A percentile compares a stretch with the other conserved stretches of the same genome.
These are phyloP conservation scores for Lachancea nothofagi DNA, from an alignment of 805 yeast genomes.

Conservation along the genomic window DNA sequence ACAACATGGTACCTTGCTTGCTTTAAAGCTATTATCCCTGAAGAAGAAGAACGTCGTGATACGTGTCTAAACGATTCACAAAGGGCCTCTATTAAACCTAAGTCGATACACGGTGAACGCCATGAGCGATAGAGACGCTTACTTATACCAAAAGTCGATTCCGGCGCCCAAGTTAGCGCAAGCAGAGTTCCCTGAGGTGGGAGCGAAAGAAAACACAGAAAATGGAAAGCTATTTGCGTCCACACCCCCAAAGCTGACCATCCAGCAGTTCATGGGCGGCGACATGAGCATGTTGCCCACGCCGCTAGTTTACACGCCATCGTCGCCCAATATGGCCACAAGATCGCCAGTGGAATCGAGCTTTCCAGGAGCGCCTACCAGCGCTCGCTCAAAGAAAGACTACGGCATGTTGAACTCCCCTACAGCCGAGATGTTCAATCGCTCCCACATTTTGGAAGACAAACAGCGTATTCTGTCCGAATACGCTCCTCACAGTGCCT, in stretches of 20 bases:
- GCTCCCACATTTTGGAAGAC: conserved; percentile 6
- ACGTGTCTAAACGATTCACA: too few species aligned
- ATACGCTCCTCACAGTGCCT: conserved; percentile 10
- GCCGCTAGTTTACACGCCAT: conserved; percentile 29
- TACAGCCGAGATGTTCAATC: conserved; percentile 2
- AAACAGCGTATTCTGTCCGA: conserved; percentile 18
- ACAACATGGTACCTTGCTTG: too few species aligned
- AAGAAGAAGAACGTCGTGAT: too few species aligned
- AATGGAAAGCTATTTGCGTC: conserved; percentile 1
- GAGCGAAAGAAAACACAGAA: not conserved
- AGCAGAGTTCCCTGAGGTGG: conserved; percentile 15
- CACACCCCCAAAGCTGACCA: conserved; percentile 22
- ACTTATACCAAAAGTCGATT: conserved; percentile 4
- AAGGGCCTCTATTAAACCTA: not conserved
- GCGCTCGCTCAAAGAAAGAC: conserved; percentile 4
- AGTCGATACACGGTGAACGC: not conserved
- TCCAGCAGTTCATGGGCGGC: conserved; percentile 22
- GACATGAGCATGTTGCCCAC: conserved; percentile 28
- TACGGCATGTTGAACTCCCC: conserved; percentile 3
- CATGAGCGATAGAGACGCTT: not conserved
- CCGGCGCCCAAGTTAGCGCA: conserved; percentile 20
- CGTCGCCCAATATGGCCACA: conserved; percentile 14
- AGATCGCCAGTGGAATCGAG: conserved; percentile 18
- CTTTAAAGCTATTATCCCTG: too few species aligned
- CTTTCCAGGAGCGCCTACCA: conserved; percentile 1